Evolutionary conservation across 371 early-diverging fungal species (phyloP), one percentile per base, ranked within the genome.

Genomic region (Mortierella sp.): DNA sequence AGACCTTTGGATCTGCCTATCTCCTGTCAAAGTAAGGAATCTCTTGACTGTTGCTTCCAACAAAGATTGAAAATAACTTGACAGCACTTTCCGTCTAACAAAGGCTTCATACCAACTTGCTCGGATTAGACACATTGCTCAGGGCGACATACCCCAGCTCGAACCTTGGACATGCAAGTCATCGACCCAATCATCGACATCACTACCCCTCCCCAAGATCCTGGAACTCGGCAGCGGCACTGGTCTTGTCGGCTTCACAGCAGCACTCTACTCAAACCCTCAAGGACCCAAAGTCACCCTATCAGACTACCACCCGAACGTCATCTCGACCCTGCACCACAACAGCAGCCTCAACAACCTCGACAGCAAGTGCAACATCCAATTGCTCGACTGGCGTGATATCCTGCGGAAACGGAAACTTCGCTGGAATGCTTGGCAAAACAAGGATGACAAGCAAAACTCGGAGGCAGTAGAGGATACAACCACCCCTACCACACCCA

Each of bases 1-100:
- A 82, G 68, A 82, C 83, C 26, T 82, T 82, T 75, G 83, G 83
- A 65, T 82, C 83, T 26, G 78, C 83, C 1, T 82, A 82, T 41
- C 67, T 82, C 16, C 44, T 82, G 68, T 82, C 83, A 63, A 82
- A 82, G 83, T 82, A 77, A 72, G 79, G 39, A 7, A 4, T 14
- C 2, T 6, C 2, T 22, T 2, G 39, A 43, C 22, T 24, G 37
- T 50, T 41, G n/a, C n/a, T n/a, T n/a, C 39, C 34, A 16, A 24
- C 19, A 29, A 31, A 2, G 29, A 1, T 45, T 37, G 14, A 50
- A n/a, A 24, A n/a, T n/a, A n/a, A n/a, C 24, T 24, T 50, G 10
- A n/a, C 50, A n/a, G 14, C 11, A n/a, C 55, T 44, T 14, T 9
- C 41, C 26, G n/a, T n/a, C n/a, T n/a, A n/a, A n/a, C n/a, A n/a